Conservation (phyloP, 2,329 filamentous ascomycete species). For the Huntiella abstrusa region DNA sequence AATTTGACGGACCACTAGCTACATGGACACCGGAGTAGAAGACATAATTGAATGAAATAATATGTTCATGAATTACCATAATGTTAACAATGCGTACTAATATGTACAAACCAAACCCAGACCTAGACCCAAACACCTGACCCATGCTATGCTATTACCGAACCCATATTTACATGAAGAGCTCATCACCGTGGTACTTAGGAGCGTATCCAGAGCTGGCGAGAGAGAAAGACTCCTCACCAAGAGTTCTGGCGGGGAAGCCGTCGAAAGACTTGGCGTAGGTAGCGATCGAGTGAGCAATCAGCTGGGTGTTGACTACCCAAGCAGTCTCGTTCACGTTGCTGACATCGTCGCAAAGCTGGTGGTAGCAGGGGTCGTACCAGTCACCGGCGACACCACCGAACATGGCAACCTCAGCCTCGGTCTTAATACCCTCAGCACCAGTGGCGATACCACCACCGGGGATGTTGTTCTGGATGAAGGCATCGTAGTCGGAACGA, state of each 20-base stretch:
- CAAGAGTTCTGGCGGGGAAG: constrained; percentile 35
- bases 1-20: neutral
- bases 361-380: constrained; percentile 42
- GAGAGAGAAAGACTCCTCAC: neutral
- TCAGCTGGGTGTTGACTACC: constrained; percentile 43
- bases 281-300: constrained; percentile 46
- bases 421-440: constrained; percentile 57
- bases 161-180: neutral
- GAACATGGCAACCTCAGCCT: constrained; percentile 44
- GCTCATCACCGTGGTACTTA: neutral
- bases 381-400: constrained; percentile 47
- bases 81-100: neutral
- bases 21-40: neutral
- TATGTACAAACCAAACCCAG: neutral
- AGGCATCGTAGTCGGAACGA: constrained; percentile 61
- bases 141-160: neutral
- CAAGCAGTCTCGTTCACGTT: constrained; percentile 42
- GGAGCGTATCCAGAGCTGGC: neutral
- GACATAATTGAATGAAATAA: neutral
- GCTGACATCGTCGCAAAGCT: constrained; percentile 38
- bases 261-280: constrained; percentile 16
- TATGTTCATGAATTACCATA: neutral
- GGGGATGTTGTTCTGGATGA: constrained; percentile 54
- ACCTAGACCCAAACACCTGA: neutral
- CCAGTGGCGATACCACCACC: constrained; percentile 61